Percentiles rank a stretch among this genome's conserved stretches.
Conservation (phyloP, 1,284 basidiomycete genomes). For the Agroathelia rolfsii region DNA sequence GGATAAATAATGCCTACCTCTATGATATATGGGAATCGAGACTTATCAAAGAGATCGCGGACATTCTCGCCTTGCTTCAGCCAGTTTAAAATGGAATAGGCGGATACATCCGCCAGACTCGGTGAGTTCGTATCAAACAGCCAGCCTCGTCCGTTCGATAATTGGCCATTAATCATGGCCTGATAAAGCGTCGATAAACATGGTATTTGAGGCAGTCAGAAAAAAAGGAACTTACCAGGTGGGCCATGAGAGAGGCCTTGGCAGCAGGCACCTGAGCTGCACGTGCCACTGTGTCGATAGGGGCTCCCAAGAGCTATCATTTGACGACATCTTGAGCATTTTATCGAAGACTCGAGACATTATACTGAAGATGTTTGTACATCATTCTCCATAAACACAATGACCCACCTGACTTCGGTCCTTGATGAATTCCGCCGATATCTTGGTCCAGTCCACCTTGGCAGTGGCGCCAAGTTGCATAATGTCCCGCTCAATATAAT, state of each 20-base stretch:
- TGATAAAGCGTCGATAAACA: slow-evolving; percentile 13
- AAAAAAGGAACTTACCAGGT: slow-evolving; percentile 27
- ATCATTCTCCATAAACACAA: too few relatives aligned
- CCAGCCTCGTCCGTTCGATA: slow-evolving; percentile 48
- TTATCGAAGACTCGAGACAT: too few relatives aligned
- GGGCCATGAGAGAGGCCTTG: slow-evolving; percentile 27
- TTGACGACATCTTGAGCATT: too few relatives aligned
- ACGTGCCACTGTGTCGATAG: slow-evolving; percentile 27
- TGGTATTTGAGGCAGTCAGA: too few relatives aligned
- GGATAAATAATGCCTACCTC: too few relatives aligned
- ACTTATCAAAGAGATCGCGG: slow-evolving; percentile 30
- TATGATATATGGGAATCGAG: slow-evolving; percentile 30
- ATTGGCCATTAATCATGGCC: slow-evolving; percentile 40
- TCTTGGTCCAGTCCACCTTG: slow-evolving; percentile 37
- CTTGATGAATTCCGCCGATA: slow-evolving; percentile 37
- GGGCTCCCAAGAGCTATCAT: too few relatives aligned
- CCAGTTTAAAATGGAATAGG: slow-evolving; percentile 40
- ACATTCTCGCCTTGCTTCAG: slow-evolving; percentile 21
- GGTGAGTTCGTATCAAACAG: slow-evolving; percentile 42
- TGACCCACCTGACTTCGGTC: slow-evolving; percentile 34
- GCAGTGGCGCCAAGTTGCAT: slow-evolving; percentile 31
- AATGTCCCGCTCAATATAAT: slow-evolving; percentile 32
- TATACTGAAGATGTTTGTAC: not conserved
- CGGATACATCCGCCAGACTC: slow-evolving; percentile 39
- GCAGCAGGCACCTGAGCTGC: slow-evolving; percentile 21